These are phyloP conservation scores for Fraxinus xanthoxyloides DNA, from an alignment of 305 asterid genomes.

Conservation along the genomic window DNA sequence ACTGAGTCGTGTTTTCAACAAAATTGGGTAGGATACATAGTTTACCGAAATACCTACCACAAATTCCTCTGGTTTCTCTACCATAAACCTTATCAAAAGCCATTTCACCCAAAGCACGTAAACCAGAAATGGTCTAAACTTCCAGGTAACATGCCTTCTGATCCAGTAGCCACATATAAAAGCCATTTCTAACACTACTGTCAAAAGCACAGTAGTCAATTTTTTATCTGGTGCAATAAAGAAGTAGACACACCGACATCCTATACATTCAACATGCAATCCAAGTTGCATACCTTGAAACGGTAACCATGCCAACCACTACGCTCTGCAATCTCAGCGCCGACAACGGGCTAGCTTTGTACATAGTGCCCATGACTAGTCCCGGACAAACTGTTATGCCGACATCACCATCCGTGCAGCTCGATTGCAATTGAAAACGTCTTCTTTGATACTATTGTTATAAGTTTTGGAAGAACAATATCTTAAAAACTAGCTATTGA, in stretches of 20 bases:
- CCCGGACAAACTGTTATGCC: neutral
- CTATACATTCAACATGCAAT: neutral
- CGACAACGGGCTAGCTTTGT: neutral
- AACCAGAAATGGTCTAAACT: neutral
- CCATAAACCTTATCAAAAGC: neutral
- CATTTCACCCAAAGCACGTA: neutral
- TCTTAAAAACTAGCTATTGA: neutral
- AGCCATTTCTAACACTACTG: neutral
- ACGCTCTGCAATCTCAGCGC: neutral
- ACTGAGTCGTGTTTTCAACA: neutral
- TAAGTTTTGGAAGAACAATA: neutral
- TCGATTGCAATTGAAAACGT: neutral
- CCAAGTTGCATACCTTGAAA: neutral
- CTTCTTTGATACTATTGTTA: neutral
- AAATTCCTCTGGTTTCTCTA: neutral
- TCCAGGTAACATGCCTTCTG: neutral
- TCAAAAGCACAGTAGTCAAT: neutral
- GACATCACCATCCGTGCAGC: neutral
- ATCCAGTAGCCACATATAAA: neutral
- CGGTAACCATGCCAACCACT: neutral
- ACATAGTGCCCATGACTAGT: neutral
- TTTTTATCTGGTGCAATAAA: neutral
- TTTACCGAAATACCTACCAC: neutral
- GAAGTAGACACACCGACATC: neutral
- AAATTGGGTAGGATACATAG: neutral